Conservation (phyloP, 345 rosid genomes). For the Psidium guajava region DNA sequence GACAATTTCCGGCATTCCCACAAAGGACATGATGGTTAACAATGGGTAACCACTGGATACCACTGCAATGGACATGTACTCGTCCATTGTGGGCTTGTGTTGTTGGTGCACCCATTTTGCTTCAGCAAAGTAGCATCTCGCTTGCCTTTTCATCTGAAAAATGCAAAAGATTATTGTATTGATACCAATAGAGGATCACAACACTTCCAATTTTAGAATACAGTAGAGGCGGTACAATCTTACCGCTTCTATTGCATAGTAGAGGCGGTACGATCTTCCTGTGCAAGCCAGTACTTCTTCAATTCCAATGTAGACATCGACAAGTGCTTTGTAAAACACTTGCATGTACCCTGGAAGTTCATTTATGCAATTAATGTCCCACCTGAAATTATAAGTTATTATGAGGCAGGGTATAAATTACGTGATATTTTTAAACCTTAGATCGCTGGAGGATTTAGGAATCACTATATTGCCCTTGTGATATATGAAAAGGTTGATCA, state of each 20-base stretch:
- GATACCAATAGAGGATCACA: neutral
- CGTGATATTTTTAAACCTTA: neutral
- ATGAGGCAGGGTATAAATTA: neutral
- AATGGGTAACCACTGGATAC: neutral
- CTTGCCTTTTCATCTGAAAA: neutral
- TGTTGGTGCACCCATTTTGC: neutral
- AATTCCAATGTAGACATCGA: constrained; percentile 16
- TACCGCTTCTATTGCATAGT: too few species aligned
- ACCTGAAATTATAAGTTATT: constrained; percentile 1
- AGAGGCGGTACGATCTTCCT: neutral
- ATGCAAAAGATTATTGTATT: neutral
- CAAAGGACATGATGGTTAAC: neutral
- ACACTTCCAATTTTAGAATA: neutral
- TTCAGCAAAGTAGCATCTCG: neutral
- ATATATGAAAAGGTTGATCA: neutral
- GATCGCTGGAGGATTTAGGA: neutral
- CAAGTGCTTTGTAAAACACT: constrained; percentile 8
- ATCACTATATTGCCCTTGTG: neutral
- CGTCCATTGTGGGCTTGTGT: neutral
- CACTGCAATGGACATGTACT: neutral
- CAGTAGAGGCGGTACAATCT: neutral
- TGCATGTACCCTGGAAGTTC: constrained; percentile 26
- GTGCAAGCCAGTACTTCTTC: constrained; percentile 1
- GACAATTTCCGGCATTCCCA: constrained; percentile 4
- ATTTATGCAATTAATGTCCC: constrained; percentile 11